Conservation (phyloP, 2,329 filamentous ascomycete genomes). For the Coleophoma eucalyptorum region DNA sequence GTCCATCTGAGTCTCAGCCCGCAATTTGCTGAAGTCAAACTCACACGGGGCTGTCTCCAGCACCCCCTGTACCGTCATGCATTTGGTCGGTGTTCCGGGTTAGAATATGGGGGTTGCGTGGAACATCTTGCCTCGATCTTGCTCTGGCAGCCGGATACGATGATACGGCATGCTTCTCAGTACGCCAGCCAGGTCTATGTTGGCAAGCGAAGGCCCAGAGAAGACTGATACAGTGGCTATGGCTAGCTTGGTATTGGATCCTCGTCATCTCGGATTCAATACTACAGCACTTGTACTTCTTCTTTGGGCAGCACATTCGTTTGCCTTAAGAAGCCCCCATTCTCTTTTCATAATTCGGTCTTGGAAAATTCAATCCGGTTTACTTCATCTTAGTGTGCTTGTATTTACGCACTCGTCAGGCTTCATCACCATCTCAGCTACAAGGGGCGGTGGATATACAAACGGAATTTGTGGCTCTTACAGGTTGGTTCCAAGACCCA, state of each 20-base stretch:
- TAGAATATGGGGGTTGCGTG: constrained; percentile 19
- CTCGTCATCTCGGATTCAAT: constrained; percentile 7
- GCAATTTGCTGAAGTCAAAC: constrained; percentile 27
- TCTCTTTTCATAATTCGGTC: too few relatives aligned
- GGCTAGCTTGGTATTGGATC: constrained; percentile 15
- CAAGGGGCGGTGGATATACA: constrained; percentile 47
- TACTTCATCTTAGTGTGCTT: too few relatives aligned
- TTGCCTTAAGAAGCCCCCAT: background rate
- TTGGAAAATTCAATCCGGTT: too few relatives aligned
- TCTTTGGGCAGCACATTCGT: constrained; percentile 2
- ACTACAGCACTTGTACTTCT: background rate
- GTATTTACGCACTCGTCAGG: constrained; percentile 24
- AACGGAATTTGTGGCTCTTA: constrained; percentile 36
- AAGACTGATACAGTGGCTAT: constrained; percentile 15
- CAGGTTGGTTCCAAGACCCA: constrained; percentile 42
- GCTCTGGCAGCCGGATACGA: constrained; percentile 18
- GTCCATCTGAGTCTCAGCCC: constrained; percentile 22
- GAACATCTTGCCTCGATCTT: constrained; percentile 25
- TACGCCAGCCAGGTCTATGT: constrained; percentile 18
- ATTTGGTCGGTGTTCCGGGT: constrained; percentile 18
- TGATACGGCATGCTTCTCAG: constrained; percentile 18
- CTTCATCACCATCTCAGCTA: constrained; percentile 30
- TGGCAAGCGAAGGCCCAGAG: constrained; percentile 24
- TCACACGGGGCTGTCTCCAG: constrained; percentile 9
- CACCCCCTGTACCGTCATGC: constrained; percentile 19